phyloP scores from a whole-genome alignment of 2,329 filamentous ascomycete species.

The Calonectria montana region DNA sequence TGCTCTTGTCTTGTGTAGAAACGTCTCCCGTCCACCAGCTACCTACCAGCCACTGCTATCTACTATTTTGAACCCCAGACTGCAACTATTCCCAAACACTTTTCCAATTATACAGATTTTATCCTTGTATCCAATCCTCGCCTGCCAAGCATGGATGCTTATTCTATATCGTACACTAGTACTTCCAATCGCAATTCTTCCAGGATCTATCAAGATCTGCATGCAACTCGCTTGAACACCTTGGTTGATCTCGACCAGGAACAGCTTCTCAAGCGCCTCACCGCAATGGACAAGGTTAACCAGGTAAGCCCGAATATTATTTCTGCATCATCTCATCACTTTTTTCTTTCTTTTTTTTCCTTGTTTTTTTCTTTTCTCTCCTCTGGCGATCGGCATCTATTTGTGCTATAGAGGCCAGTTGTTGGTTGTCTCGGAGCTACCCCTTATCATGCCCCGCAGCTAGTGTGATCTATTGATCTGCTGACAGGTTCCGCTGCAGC shows the following conservation, averaged over 20 bases:
- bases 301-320: slow-evolving; percentile 47
- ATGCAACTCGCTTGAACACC: slow-evolving; percentile 52
- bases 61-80: slow-evolving; percentile 35
- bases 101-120: slow-evolving; percentile 5
- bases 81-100: slow-evolving; percentile 12
- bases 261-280: slow-evolving; percentile 42
- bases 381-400: neutral
- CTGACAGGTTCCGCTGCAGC: slow-evolving; percentile 40
- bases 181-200: slow-evolving; percentile 56
- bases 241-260: slow-evolving; percentile 48
- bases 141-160: slow-evolving; percentile 59
- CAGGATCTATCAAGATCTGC: slow-evolving; percentile 63
- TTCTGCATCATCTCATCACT: neutral
- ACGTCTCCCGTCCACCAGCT: slow-evolving; percentile 19
- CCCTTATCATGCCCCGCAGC: slow-evolving; percentile 19
- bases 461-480: slow-evolving; percentile 36
- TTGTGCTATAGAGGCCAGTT: neutral
- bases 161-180: slow-evolving; percentile 61
- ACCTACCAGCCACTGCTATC: slow-evolving; percentile 1
- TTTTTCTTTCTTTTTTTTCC: neutral
- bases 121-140: neutral
- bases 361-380: neutral
- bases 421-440: neutral
- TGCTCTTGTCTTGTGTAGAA: slow-evolving; percentile 8
- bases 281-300: slow-evolving; percentile 47